Evolutionary conservation across 306 rosid species (phyloP), one percentile per base, ranked within the genome.

Genomic region (Casuarina cunninghamiana): DNA sequence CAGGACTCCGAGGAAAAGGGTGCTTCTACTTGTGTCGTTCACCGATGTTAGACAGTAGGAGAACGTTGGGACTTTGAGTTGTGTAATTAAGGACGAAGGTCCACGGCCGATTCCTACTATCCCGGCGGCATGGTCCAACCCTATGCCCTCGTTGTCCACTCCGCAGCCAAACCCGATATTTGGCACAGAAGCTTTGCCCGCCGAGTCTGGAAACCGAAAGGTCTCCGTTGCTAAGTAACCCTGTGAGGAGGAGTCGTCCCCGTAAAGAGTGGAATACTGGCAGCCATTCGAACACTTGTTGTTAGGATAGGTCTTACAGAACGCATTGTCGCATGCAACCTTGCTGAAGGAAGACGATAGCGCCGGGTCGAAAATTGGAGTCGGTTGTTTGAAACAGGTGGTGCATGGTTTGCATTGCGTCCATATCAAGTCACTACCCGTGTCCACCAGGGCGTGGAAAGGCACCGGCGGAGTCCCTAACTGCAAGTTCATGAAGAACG

Each of bases 21-120:
- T 66, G 11, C 49, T 66, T 1, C 6, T 66, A 2, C 9, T 15
- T 8, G 7, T 41, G 71, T 15, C 71, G 4, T 6, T 45, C 0
- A 66, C 6, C 9, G 49, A 41, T 3, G 50, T 41, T 41, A 41
- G 17, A 32, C 49, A 66, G 6, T 41, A 66, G 0, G 71, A 41
- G 71, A 66, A 66, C 16, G 42, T 39, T 5, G 5, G 10, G 3
- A 45, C 13, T 6, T 2, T 6, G 10, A 66, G 13, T 17, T 66
- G 71, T 16, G 71, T 16, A 41, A 66, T 35, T 0, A 66, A 26
- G 35, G 50, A 41, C 32, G 42, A 0, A 6, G 71, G 26, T 66
- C 71, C 71, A 7, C 7, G 71, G 12, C 46, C 71, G 26, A 66
- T 48, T 17, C 71, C 71, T 49, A 66, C 49, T 17, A 66, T 39